Conservation (phyloP, 164 flowering plant genomes). For the Magnolia sinica region DNA sequence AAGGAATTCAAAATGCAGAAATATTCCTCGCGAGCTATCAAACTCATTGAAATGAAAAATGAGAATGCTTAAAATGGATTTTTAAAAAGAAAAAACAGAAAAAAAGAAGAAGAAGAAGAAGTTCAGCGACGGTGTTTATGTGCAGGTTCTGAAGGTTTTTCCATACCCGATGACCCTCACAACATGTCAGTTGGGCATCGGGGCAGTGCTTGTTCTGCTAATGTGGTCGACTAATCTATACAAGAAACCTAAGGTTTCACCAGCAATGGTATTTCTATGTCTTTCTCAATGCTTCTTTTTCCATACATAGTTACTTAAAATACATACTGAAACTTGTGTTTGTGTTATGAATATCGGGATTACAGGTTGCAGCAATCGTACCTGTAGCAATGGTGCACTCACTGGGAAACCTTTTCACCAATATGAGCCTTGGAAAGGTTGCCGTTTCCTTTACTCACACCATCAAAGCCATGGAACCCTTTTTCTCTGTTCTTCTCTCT, state of each 20-base stretch:
- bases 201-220: slow-evolving; percentile 47
- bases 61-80: too few relatives aligned
- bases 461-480: slow-evolving; percentile 96
- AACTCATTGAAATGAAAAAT: too few relatives aligned
- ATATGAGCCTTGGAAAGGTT: slow-evolving; percentile 99
- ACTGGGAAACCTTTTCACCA: slow-evolving; percentile 89
- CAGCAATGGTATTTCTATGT: slow-evolving; percentile 49
- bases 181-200: slow-evolving; percentile 57
- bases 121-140: neutral
- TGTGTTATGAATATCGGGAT: too few relatives aligned
- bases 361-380: slow-evolving; percentile 69
- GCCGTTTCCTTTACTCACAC: slow-evolving; percentile 98
- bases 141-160: slow-evolving; percentile 69
- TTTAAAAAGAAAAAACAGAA: too few relatives aligned
- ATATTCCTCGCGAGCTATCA: too few relatives aligned
- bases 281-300: neutral
- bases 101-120: too few relatives aligned
- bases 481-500: slow-evolving; percentile 93
- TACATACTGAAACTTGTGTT: too few relatives aligned
- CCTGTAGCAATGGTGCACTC: slow-evolving; percentile 91
- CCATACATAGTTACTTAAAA: too few relatives aligned
- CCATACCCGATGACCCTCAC: slow-evolving; percentile 68
- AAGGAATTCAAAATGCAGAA: too few relatives aligned
- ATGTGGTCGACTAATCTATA: slow-evolving; percentile 74
- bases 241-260: slow-evolving; percentile 54